phyloP scores from a whole-genome alignment of 257 asterid species.

The Sherardia arvensis region DNA sequence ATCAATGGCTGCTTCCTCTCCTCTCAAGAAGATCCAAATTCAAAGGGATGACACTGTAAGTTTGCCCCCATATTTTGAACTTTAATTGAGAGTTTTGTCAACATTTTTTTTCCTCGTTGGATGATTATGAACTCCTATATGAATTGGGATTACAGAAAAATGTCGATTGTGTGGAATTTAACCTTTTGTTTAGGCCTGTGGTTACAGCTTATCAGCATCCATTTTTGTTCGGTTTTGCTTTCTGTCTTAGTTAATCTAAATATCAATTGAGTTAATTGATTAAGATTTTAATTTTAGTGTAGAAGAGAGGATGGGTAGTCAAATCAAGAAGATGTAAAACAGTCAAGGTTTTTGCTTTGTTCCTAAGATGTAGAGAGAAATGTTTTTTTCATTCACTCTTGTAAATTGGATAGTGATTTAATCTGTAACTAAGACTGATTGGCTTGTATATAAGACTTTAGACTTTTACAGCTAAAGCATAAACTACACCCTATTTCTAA shows the following conservation, averaged over 20 bases:
- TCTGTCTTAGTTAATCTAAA: background rate
- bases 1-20: constrained; percentile 69
- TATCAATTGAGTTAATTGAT: background rate
- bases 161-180: background rate
- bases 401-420: background rate
- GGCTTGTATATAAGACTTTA: background rate
- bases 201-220: background rate
- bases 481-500: background rate
- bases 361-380: background rate
- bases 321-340: background rate
- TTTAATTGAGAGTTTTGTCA: background rate
- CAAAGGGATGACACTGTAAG: constrained; percentile 67
- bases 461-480: background rate
- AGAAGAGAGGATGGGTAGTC: no score
- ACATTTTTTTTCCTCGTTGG: background rate
- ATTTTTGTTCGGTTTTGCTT: background rate
- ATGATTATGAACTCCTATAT: background rate
- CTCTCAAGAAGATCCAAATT: constrained; percentile 76
- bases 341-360: background rate
- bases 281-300: background rate
- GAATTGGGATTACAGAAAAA: background rate
- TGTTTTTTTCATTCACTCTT: background rate
- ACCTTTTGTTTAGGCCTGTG: background rate
- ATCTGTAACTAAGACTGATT: background rate
- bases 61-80: background rate